These are phyloP conservation scores for Colletotrichum truncatum DNA, from an alignment of 2,329 filamentous ascomycete species.

Conservation along the genomic window DNA sequence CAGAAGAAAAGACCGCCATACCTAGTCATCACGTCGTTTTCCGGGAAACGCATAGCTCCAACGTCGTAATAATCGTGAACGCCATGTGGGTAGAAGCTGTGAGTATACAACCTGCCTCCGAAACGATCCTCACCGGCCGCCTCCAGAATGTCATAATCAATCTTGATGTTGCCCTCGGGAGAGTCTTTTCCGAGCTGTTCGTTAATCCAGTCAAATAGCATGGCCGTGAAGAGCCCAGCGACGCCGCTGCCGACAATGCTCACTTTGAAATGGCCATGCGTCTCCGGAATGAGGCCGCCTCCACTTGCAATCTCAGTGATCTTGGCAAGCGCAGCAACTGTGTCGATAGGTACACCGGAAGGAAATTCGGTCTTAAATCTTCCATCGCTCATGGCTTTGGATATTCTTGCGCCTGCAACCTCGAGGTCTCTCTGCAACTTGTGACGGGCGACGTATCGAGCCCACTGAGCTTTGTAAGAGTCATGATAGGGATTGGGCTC, in stretches of 20 bases:
- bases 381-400: no score
- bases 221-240: conserved; percentile 45
- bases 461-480: no score
- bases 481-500: no score
- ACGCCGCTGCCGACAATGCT: conserved; percentile 47
- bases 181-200: conserved; percentile 34
- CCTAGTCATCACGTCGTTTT: conserved; percentile 39
- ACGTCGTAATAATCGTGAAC: conserved; percentile 51
- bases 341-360: no score
- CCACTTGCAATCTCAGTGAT: no score
- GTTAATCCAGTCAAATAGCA: conserved; percentile 40
- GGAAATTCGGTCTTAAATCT: no score
- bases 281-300: no score
- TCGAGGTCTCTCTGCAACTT: no score
- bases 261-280: conserved; percentile 21
- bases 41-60: conserved; percentile 50
- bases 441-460: no score
- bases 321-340: no score
- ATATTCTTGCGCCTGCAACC: no score
- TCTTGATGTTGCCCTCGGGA: conserved; percentile 39
- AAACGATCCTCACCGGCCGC: conserved; percentile 35
- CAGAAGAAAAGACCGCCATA: no score
- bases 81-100: conserved; percentile 38
- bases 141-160: conserved; percentile 44
- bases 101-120: conserved; percentile 46